phyloP scores from a whole-genome alignment of 2,329 filamentous ascomycete species.

The Cucurbitaria berberidis region DNA sequence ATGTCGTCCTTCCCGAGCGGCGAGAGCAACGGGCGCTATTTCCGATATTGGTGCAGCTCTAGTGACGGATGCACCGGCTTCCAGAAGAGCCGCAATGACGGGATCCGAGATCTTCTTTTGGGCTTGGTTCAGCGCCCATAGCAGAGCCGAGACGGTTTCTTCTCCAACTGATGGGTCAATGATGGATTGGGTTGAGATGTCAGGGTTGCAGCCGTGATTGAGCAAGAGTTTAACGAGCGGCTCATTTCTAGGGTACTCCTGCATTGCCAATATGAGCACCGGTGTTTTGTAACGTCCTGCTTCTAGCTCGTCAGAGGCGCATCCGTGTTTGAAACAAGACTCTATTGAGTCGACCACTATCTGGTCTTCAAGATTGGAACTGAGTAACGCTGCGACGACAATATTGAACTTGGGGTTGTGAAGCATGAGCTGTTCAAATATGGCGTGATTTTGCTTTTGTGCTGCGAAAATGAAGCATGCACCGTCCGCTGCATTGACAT shows the following conservation, averaged over 20 bases:
- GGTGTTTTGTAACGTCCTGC: slow-evolving; percentile 20
- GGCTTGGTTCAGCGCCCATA: slow-evolving; percentile 68
- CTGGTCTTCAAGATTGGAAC: slow-evolving; percentile 58
- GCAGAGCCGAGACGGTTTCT: slow-evolving; percentile 63
- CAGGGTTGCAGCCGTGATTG: slow-evolving; percentile 35
- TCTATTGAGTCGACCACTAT: slow-evolving; percentile 51
- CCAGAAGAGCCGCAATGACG: slow-evolving; percentile 64
- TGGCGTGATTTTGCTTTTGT: slow-evolving; percentile 20
- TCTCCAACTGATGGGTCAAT: slow-evolving; percentile 57
- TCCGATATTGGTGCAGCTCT: slow-evolving; percentile 60
- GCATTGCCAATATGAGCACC: slow-evolving; percentile 33
- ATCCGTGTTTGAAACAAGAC: slow-evolving; percentile 61
- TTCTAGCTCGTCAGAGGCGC: slow-evolving; percentile 29
- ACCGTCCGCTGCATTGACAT: slow-evolving; percentile 41
- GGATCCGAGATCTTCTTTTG: slow-evolving; percentile 67
- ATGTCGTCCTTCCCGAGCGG: slow-evolving; percentile 61
- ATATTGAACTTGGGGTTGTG: slow-evolving; percentile 59
- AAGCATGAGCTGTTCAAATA: slow-evolving; percentile 36
- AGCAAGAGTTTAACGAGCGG: slow-evolving; percentile 28
- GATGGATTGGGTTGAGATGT: slow-evolving; percentile 54
- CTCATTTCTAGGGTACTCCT: slow-evolving; percentile 32
- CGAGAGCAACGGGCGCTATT: slow-evolving; percentile 65
- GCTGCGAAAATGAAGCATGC: slow-evolving; percentile 41
- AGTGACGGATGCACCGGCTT: slow-evolving; percentile 63
- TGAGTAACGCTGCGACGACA: slow-evolving; percentile 64